Evolutionary conservation across 345 rosid genomes (phyloP), one percentile per base, ranked within the genome.

Genomic region (Brassica nigra): DNA sequence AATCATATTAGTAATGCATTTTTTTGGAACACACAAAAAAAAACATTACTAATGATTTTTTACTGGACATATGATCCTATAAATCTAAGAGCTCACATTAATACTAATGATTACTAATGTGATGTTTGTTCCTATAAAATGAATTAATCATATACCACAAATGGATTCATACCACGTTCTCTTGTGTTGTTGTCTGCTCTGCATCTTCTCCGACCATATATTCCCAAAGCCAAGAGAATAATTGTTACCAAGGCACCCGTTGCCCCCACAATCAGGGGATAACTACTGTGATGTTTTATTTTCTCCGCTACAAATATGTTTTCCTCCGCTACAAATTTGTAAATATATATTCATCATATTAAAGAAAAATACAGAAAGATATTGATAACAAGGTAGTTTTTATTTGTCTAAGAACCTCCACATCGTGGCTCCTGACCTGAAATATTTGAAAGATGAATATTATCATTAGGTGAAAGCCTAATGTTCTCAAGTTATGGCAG

Each of bases 141-240:
- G 47, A 39, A 39, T 18, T 59, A 27, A 4, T 23, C 3, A 57
- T 5, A 9, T 59, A 23, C 3, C 52, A 18, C 0, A 8, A 63
- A 74, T 63, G 16, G 20, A 39, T 9, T 39, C 47, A 39, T 39
- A 39, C 47, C 47, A 39, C 47, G 47, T 39, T 39, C 47, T 33
- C 75, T 66, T 1, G 42, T 66, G 14, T 59, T 65, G 0, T 71
- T 33, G 62, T 58, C 63, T n/a, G 27, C 8, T 12, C 14, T 37
- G 31, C 69, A 64, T 31, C 31, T 23, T 30, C n/a, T 81, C 83
- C 84, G 36, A 82, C 62, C 81, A 76, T 83, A 74, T 67, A 80
- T 28, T 14, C 80, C 82, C 29, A 84, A 55, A 42, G 62, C 55
- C 55, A 80, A 34, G 20, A 77, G 39, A 23, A 7, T 23, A 30